Base-by-base conservation (phyloP, 306 rosid species). In the Acacia crassicarpa region DNA sequence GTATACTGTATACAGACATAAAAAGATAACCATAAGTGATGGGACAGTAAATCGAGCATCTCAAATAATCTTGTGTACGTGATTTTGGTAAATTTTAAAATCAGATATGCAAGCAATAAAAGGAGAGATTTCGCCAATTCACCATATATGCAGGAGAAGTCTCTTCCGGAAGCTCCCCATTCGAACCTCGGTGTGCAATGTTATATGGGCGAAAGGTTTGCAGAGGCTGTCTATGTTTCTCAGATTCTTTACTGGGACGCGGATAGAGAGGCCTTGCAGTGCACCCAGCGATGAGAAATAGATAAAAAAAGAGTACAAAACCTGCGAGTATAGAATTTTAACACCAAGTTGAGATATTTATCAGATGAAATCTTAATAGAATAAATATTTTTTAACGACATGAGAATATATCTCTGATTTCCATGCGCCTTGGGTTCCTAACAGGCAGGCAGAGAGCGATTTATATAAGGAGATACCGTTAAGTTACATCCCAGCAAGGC, bases 81-180 rank as follows among this genome's bases (percentile, higher is more conserved):
- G 33, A 13, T 61, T 44, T 81, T 61, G 44, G 35, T 48, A n/a
- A 75, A 75, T 19, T 79, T 80, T 45, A 35, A 71, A 73, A 70
- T 35, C 75, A 78, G 54, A 53, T 43, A 30, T 20, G 73, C 16
- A 53, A 72, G 27, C 25, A 68, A 56, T 16, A 27, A 30, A 72
- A 23, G 61, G 33, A 72, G 5, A 11, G 27, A 72, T 72, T 72
- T 48, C 30, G 9, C 13, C 62, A 72, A 16, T 15, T 68, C 51
- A 91, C 95, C 91, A 79, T 32, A 74, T 91, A 91, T 66, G 93
- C 95, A 74, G 91, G 78, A 67, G 85, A 83, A 70, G 95, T 91
- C 88, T 86, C 95, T 87, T 91, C 95, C 27, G 93, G 95, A 75
- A 91, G 46, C 83, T 91, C 95, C 72, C 95, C 95, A 78, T 86